These are phyloP conservation scores for Rhodamnia argentea DNA, from an alignment of 345 rosid species.

Conservation along the genomic window DNA sequence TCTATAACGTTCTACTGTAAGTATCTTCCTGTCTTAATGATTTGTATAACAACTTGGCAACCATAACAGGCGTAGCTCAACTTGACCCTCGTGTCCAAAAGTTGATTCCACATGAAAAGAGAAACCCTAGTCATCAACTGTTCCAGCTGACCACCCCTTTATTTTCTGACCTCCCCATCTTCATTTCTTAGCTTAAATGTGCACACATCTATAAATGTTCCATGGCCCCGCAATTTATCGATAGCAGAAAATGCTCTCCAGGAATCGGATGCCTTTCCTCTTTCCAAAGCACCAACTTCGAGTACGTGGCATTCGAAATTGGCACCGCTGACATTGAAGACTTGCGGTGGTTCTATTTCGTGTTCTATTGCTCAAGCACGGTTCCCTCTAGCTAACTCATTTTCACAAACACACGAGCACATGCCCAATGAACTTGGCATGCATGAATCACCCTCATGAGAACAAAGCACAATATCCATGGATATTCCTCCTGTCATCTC, in stretches of 20 bases:
- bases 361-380: background rate
- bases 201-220: background rate
- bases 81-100: background rate
- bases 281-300: background rate
- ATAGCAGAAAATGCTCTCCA: background rate
- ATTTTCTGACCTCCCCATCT: background rate
- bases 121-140: background rate
- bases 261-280: too few relatives aligned
- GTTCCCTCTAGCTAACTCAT: background rate
- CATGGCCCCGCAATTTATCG: background rate
- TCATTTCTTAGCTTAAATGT: background rate
- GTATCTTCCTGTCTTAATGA: too few relatives aligned
- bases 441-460: background rate
- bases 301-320: background rate
- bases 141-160: background rate
- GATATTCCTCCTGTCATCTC: constrained; percentile 14
- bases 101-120: background rate
- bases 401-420: background rate
- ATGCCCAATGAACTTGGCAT: background rate
- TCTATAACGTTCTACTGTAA: too few relatives aligned
- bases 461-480: background rate
- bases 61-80: background rate
- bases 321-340: background rate
- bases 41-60: too few relatives aligned
- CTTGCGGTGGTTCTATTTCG: background rate